A percentile compares a stretch with the other conserved stretches of the same genome.
Evolutionary conservation across 768 basidiomycete species (phyloP).

Genomic region (Antrodiella citrinella): DNA sequence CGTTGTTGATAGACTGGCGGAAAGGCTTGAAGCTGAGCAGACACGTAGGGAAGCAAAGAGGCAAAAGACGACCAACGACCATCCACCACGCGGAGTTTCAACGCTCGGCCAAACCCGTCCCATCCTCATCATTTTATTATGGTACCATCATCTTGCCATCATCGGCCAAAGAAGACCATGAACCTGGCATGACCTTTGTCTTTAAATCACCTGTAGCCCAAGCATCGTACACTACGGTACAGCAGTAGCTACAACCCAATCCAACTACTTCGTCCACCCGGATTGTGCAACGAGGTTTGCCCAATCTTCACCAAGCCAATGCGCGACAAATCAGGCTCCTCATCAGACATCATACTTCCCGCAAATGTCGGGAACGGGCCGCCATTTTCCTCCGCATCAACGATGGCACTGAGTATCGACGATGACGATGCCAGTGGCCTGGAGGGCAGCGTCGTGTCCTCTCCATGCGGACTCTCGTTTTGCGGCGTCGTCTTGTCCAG

Average conservation of each 20-base stretch:
- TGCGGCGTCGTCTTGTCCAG: neutral
- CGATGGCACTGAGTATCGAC: neutral
- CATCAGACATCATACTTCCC: slow-evolving; percentile 2
- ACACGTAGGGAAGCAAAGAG: neutral
- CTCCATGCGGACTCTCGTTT: neutral
- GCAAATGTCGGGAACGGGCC: neutral
- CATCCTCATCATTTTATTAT: too few relatives aligned
- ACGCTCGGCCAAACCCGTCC: too few relatives aligned
- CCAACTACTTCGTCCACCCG: slow-evolving; percentile 86
- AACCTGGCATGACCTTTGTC: too few relatives aligned
- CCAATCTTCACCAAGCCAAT: slow-evolving; percentile 78
- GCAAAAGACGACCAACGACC: neutral
- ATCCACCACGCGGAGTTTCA: too few relatives aligned
- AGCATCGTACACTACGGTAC: too few relatives aligned
- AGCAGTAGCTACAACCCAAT: slow-evolving; percentile 55
- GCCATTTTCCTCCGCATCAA: neutral
- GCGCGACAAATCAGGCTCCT: slow-evolving; percentile 15
- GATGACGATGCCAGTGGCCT: neutral
- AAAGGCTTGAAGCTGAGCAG: slow-evolving; percentile 3
- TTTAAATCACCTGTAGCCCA: too few relatives aligned
- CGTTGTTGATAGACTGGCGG: neutral
- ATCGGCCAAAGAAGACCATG: too few relatives aligned
- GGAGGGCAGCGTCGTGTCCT: neutral
- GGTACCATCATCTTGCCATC: too few relatives aligned
- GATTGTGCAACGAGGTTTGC: slow-evolving; percentile 89